phyloP scores from a whole-genome alignment of 495 filamentous ascomycete genomes.

The Pyrenula aspistea region DNA sequence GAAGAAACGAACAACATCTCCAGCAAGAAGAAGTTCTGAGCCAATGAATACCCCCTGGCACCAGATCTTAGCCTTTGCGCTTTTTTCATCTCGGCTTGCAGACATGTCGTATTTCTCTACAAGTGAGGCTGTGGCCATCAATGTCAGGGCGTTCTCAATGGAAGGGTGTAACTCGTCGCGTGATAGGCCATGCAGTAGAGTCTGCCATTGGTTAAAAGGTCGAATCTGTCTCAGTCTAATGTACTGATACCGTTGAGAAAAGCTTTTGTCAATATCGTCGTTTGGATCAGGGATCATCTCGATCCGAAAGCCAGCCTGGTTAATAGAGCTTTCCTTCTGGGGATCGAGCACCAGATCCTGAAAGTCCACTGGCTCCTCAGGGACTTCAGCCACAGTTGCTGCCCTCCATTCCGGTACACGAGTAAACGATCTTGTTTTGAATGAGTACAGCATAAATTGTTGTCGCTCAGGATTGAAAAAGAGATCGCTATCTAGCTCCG shows the following conservation, averaged over 20 bases:
- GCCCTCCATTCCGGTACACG: slow-evolving; percentile 41
- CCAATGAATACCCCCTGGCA: slow-evolving; percentile 45
- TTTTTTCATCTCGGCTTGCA: slow-evolving; percentile 20
- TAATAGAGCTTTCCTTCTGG: slow-evolving; percentile 27
- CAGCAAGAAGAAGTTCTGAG: slow-evolving; percentile 36
- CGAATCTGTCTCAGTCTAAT: slow-evolving; percentile 40
- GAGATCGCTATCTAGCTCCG: slow-evolving; percentile 24
- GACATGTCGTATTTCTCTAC: slow-evolving; percentile 35
- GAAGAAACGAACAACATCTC: slow-evolving; percentile 39
- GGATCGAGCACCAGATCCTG: slow-evolving; percentile 29
- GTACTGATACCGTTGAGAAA: slow-evolving; percentile 40
- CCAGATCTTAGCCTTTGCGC: slow-evolving; percentile 38
- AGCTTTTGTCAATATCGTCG: slow-evolving; percentile 29
- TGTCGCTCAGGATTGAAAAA: slow-evolving; percentile 16
- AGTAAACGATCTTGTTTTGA: slow-evolving; percentile 12
- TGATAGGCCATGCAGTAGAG: slow-evolving; percentile 26
- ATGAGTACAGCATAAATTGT: slow-evolving; percentile 20
- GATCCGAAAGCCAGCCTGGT: slow-evolving; percentile 44
- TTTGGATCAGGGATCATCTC: slow-evolving; percentile 42
- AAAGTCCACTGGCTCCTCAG: slow-evolving; percentile 20
- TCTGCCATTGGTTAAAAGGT: slow-evolving; percentile 39
- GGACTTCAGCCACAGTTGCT: slow-evolving; percentile 39
- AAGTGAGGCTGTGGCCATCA: slow-evolving; percentile 39
- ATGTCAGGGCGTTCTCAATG: slow-evolving; percentile 39
- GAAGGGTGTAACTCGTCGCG: slow-evolving; percentile 37